Conservation (phyloP, 257 asterid species). For the Parsonsia alboflavescens region DNA sequence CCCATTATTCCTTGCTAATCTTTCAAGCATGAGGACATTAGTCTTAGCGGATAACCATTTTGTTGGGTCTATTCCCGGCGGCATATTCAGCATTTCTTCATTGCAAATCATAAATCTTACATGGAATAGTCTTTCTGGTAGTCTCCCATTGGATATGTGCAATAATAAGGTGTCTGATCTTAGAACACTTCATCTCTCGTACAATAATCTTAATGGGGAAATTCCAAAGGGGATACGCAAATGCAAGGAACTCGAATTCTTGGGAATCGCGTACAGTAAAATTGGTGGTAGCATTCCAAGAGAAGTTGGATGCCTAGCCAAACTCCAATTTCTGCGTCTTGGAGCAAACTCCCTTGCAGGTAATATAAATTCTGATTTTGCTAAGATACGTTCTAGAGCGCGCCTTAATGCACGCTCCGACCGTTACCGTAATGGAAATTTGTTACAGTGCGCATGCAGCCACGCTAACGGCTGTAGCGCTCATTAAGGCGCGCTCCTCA, state of each 20-base stretch:
- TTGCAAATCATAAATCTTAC: slow-evolving; percentile 15
- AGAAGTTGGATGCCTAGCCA: slow-evolving; percentile 20
- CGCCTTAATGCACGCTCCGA: too few relatives aligned
- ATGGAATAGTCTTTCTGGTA: slow-evolving; percentile 18
- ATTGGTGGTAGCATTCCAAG: slow-evolving; percentile 33
- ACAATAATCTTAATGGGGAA: slow-evolving; percentile 23
- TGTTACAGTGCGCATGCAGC: too few relatives aligned
- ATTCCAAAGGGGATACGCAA: slow-evolving; percentile 32
- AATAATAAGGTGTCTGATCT: slow-evolving; percentile 1
- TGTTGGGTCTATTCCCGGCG: slow-evolving; percentile 22
- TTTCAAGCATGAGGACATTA: slow-evolving; percentile 14
- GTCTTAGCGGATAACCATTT: slow-evolving; percentile 14
- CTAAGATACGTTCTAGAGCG: too few relatives aligned
- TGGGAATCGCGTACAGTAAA: slow-evolving; percentile 26
- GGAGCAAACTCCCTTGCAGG: slow-evolving; percentile 25
- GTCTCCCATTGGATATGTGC: slow-evolving; percentile 24
- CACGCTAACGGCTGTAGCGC: too few relatives aligned
- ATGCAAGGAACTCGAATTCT: slow-evolving; percentile 27
- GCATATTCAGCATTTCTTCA: slow-evolving; percentile 23
- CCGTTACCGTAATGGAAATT: too few relatives aligned
- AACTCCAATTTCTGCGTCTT: slow-evolving; percentile 14
- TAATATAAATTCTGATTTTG: not conserved
- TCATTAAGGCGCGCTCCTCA: too few relatives aligned
- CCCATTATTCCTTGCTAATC: too few relatives aligned
- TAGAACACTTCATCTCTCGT: not conserved